These are phyloP conservation scores for Geotrichum phurueaensis DNA, from an alignment of 1,139 yeast genomes.

Conservation along the genomic window DNA sequence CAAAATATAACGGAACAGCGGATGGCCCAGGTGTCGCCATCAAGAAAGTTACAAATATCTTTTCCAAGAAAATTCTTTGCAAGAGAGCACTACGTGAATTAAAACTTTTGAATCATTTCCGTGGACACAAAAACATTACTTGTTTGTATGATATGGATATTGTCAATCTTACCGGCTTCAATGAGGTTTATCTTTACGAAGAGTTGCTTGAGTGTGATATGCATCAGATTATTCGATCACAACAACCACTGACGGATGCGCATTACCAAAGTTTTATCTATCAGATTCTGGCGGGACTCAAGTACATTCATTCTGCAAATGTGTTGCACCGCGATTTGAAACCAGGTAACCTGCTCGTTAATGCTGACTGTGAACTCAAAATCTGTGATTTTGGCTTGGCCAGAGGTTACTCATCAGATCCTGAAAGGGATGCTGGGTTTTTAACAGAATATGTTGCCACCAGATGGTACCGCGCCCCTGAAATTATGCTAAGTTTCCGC, in stretches of 20 bases:
- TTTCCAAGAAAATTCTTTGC: conserved; percentile 79
- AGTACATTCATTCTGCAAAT: conserved; percentile 92
- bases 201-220: conserved; percentile 97
- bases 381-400: conserved; percentile 97
- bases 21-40: conserved; percentile 62
- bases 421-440: conserved; percentile 73
- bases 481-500: conserved; percentile 88
- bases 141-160: conserved; percentile 91
- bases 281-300: conserved; percentile 87
- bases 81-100: conserved; percentile 86
- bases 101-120: conserved; percentile 78
- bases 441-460: conserved; percentile 97
- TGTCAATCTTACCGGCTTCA: conserved; percentile 75
- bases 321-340: conserved; percentile 91
- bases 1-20: conserved; percentile 63
- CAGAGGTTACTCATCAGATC: conserved; percentile 82
- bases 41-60: conserved; percentile 84
- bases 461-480: conserved; percentile 98
- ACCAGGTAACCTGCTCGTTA: conserved; percentile 87
- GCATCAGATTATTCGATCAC: conserved; percentile 92
- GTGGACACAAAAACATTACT: conserved; percentile 67
- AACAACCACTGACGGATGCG: conserved; percentile 89
- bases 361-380: conserved; percentile 93
- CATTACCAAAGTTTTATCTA: conserved; percentile 91
- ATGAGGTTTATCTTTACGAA: conserved; percentile 87